Evolutionary conservation across 2,329 filamentous ascomycete species (phyloP), one percentile per base, ranked within the genome.

Genomic region (Beauveria pseudobassiana): DNA sequence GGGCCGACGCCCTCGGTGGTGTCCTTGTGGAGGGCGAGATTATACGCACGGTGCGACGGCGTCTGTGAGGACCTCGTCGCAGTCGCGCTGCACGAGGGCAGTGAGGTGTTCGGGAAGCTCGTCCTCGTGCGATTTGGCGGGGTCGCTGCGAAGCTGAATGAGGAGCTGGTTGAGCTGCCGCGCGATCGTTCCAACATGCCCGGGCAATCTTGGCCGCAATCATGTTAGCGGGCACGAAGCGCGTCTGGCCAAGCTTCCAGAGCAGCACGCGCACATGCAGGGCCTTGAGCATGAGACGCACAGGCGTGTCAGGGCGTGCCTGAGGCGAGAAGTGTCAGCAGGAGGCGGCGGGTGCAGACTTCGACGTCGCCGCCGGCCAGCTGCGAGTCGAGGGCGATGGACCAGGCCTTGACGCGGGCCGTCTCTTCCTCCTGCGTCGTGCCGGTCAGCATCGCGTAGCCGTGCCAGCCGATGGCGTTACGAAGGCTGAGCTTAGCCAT

Each of bases 311-410:
- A 12, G 93, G 92, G 80, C 0, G 93, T 96, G 26, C 88, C 88
- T 1, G 93, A 96, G 9, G 93, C 92, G 69, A 97, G 87, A 28
- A 97, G 81, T 0, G 93, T 96, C 55, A 97, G 79, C 0, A 93
- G 84, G 38, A 97, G 80, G 55, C 93, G 87, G 73, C 90, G 92
- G 74, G 89, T 92, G 78, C 89, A 96, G 67, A 97, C 89, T 72
- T 96, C 90, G 9, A 88, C 84, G 73, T 97, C 93, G 16, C 93
- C 93, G 48, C 93, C 93, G 10, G 91, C 91, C 22, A 98, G 82
- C 73, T 97, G 93, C 28, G 93, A 92, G 73, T 98, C 93, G 60
- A 97, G 83, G 16, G 93, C 93, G 69, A 96, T 96, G 40, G 88
- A 84, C 93, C 93, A 98, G 0, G 92, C 91, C 76, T 96, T 95